These are phyloP conservation scores for Cercospora canescens DNA, from an alignment of 2,329 filamentous ascomycete species.

Conservation along the genomic window DNA sequence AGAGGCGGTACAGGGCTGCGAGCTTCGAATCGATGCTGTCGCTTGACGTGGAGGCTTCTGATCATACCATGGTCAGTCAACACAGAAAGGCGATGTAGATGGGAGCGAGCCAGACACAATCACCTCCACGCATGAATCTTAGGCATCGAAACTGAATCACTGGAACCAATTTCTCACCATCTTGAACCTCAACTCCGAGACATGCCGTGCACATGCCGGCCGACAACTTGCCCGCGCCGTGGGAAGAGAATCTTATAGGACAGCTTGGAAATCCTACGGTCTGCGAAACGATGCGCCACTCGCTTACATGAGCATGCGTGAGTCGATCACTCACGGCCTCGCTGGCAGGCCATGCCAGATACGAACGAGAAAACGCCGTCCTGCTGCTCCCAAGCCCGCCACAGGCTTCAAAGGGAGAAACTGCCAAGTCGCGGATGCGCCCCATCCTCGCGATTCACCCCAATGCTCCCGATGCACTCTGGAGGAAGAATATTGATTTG, in stretches of 20 bases:
- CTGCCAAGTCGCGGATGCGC: constrained; percentile 1
- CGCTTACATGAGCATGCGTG: neutral
- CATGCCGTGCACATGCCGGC: neutral
- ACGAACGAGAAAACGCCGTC: neutral
- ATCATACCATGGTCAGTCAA: neutral
- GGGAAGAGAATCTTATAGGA: neutral
- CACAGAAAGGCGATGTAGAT: neutral
- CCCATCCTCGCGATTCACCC: neutral
- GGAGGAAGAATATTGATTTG: neutral
- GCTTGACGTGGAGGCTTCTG: neutral
- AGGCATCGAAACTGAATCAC: neutral
- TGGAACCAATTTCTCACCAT: neutral
- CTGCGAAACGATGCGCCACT: neutral
- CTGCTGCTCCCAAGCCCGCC: neutral
- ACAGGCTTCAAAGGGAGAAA: neutral
- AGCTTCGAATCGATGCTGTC: neutral
- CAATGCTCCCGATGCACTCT: neutral
- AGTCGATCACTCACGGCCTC: neutral
- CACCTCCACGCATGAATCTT: neutral
- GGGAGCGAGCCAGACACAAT: neutral
- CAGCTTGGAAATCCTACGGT: neutral
- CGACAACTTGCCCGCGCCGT: neutral
- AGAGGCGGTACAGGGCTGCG: neutral
- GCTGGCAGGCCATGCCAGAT: neutral
- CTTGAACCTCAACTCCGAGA: neutral